phyloP scores from a whole-genome alignment of 169 alveolate genomes.

The Plasmodium gonderi region DNA sequence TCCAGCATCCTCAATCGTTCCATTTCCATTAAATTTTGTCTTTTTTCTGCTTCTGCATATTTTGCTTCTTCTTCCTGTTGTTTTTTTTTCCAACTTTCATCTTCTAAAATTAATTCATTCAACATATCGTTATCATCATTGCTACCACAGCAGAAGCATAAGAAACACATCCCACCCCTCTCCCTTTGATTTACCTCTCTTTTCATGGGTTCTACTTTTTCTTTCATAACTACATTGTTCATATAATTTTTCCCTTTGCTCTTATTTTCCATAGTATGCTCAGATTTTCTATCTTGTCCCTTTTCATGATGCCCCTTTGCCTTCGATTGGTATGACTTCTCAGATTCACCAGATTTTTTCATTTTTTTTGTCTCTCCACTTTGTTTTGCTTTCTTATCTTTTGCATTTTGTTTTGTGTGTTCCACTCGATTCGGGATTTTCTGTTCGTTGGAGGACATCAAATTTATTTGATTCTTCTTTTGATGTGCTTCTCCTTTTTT shows the following conservation, averaged over 20 bases:
- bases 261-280: background rate
- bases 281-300: background rate
- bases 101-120: constrained; percentile 12
- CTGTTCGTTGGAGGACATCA: background rate
- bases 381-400: background rate
- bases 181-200: background rate
- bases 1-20: constrained; percentile 7
- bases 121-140: constrained; percentile 42
- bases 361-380: background rate
- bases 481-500: background rate
- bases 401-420: background rate
- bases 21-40: constrained; percentile 1
- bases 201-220: background rate
- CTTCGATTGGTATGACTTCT: background rate
- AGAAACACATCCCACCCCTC: background rate
- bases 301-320: background rate
- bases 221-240: background rate
- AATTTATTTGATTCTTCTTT: background rate
- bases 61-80: background rate
- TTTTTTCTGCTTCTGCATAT: background rate
- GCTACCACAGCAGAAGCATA: constrained; percentile 48
- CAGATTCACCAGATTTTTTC: background rate
- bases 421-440: background rate
- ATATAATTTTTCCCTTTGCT: background rate
- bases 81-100: constrained; percentile 4